These are phyloP conservation scores for Cercospora nicotianae DNA, from an alignment of 2,329 filamentous ascomycete genomes.

Conservation along the genomic window DNA sequence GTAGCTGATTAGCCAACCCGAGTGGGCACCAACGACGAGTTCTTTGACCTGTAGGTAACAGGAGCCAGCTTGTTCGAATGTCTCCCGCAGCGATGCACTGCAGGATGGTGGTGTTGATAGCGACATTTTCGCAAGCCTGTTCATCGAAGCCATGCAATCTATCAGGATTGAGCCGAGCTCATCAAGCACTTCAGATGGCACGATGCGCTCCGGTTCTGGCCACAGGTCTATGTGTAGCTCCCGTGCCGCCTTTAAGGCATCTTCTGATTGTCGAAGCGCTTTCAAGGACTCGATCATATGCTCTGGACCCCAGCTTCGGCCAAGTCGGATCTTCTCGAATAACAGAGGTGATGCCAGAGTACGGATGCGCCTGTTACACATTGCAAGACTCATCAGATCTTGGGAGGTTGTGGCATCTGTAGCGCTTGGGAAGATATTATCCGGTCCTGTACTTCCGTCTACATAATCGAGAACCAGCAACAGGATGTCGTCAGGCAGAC, in stretches of 20 bases:
- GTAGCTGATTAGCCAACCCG: background rate
- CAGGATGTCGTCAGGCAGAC: slow-evolving; percentile 6
- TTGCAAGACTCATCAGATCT: background rate
- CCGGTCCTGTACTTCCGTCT: background rate
- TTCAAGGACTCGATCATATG: slow-evolving; percentile 3
- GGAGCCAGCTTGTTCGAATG: background rate
- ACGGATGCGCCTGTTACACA: slow-evolving; percentile 1
- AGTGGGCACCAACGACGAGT: background rate
- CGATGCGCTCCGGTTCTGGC: background rate
- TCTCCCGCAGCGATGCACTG: background rate
- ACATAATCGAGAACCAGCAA: background rate
- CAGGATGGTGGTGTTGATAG: background rate
- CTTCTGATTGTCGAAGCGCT: background rate
- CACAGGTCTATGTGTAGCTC: slow-evolving; percentile 2
- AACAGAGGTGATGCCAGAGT: slow-evolving; percentile 1
- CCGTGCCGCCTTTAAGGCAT: background rate
- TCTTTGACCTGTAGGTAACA: background rate
- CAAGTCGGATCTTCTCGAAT: background rate
- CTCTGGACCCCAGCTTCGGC: background rate
- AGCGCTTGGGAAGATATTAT: background rate
- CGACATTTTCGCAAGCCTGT: background rate
- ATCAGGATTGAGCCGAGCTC: background rate
- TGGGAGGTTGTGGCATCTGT: background rate
- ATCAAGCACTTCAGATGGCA: background rate
- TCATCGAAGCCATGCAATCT: background rate